Evolutionary conservation across 768 basidiomycete genomes (phyloP), one percentile per base, ranked within the genome.

Genomic region (Collybiopsis luxurians): DNA sequence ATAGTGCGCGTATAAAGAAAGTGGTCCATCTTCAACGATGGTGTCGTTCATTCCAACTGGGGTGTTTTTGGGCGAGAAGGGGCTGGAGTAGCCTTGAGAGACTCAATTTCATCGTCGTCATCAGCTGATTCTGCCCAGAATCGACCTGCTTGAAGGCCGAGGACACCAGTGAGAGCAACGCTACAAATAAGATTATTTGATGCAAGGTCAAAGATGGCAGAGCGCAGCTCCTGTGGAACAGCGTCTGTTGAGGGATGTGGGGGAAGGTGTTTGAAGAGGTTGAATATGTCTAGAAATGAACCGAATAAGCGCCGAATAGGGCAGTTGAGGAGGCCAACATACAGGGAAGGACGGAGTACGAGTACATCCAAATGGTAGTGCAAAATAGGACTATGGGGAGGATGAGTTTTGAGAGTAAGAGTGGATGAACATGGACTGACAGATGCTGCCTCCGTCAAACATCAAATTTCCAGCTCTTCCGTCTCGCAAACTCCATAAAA

Each of bases 371-470:
- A 52, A 85, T 76, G n/a, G 88, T 85, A 19, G 80, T 84, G 30
- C 78, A 79, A 64, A 91, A 93, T 58, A 94, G 75, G 71, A 94
- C 92, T 94, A 69, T 13, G 19, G 45, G 36, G 31, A 43, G 36
- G 57, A 55, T 43, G 51, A 39, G 42, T 23, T 24, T 21, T 15
- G n/a, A 24, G 24, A 30, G 50, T 10, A 38, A 34, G 31, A 15
- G 27, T 9, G n/a, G 9, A 26, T 31, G 43, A 12, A 66, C 46
- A 10, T 13, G 39, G n/a, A 40, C 90, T 67, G 60, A 93, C 92
- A 89, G 62, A 92, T 86, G 69, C 90, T 92, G 50, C 88, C 92
- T 24, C 92, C 91, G 64, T 94, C 92, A 63, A 94, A 94, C 90
- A 94, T 92, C 66, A 94, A 76, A 69, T 94, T 93, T 30, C 85